Conservation (phyloP, 495 filamentous ascomycete genomes). For the Thermochaetoides thermophila region DNA sequence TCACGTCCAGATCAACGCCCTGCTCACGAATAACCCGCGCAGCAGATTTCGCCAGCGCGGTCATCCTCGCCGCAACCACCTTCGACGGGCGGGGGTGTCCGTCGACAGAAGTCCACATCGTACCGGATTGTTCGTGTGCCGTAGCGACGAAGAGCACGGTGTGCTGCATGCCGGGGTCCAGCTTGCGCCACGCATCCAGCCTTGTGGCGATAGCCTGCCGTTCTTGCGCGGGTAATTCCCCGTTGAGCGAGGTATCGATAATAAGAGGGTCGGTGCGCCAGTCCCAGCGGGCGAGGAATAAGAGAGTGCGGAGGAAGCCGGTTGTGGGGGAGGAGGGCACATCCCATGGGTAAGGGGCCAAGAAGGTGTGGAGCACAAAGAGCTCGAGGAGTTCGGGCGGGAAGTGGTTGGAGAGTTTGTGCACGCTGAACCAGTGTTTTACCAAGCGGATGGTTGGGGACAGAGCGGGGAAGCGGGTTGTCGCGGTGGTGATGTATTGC, state of each 20-base stretch:
- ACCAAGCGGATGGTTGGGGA: slow-evolving; percentile 76
- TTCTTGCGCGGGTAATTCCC: slow-evolving; percentile 37
- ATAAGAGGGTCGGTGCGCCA: slow-evolving; percentile 75
- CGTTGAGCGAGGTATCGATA: slow-evolving; percentile 55
- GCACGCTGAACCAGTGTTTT: slow-evolving; percentile 78
- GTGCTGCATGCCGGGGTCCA: slow-evolving; percentile 78
- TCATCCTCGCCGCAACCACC: slow-evolving; percentile 75
- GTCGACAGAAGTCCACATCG: slow-evolving; percentile 59
- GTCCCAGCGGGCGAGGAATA: slow-evolving; percentile 73
- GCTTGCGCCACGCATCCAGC: slow-evolving; percentile 65
- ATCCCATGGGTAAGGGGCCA: slow-evolving; percentile 71
- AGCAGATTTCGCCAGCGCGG: slow-evolving; percentile 60
- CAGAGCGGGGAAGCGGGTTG: slow-evolving; percentile 65
- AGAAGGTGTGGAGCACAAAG: slow-evolving; percentile 55
- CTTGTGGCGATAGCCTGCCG: slow-evolving; percentile 49
- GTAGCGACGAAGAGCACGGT: slow-evolving; percentile 71
- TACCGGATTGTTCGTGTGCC: slow-evolving; percentile 58
- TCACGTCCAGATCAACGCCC: slow-evolving; percentile 38
- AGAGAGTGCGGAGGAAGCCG: slow-evolving; percentile 66
- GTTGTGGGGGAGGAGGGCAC: slow-evolving; percentile 62
- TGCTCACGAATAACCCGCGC: slow-evolving; percentile 43
- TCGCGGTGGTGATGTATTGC: slow-evolving; percentile 61
- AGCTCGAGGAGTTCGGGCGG: slow-evolving; percentile 73
- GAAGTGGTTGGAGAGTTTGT: slow-evolving; percentile 64
- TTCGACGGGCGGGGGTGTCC: slow-evolving; percentile 42